Evolutionary conservation across 108 stramenopile genomes (phyloP), one percentile per base, ranked within the genome.

Genomic region (Cyclotella distinguenda): DNA sequence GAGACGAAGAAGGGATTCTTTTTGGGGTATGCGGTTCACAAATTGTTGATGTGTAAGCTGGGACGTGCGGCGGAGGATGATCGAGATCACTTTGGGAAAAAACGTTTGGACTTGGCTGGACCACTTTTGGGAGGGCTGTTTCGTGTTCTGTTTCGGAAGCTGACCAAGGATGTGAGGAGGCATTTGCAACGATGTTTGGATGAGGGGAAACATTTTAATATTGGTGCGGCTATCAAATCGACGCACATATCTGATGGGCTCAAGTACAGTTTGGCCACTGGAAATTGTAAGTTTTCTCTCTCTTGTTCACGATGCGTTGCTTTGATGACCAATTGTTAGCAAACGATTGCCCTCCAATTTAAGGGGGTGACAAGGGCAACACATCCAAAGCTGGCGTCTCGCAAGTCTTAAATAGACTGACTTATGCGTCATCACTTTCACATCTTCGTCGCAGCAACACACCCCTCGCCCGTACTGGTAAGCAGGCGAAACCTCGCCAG

Each of bases 71-170:
- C 95, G 21, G 96, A 98, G 67, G 98, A 99, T 81, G 99, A 99
- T 79, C 90, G 98, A 52, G 99, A 99, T 83, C 98, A 99, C 60
- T 99, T 97, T 83, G 99, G 98, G 58, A 99, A 99, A 89, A 99
- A 99, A 74, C 90, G 99, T 21, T 66, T 99, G 35, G 99, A 99
- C 85, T 80, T 99, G 79, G 98, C 98, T n/a, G 99, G 99, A 43
- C 94, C 97, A 11, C 68, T 99, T 45, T 66, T 99, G 23, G 96
- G 95, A 16, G 94, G 95, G 31, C 80, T 98, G 32, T 99, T 99
- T 74, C 87, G 97, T 31, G 68, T 94, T 52, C 83, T 99, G 36
- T 98, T 99, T 74, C 67, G 91, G 28, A 96, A 96, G 75, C 75
- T 99, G 49, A 97, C 94, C 39, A 90, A 89, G 71, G 96, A 97